These are phyloP conservation scores for Penicillium fimorum DNA, from an alignment of 495 filamentous ascomycete genomes.

Conservation along the genomic window DNA sequence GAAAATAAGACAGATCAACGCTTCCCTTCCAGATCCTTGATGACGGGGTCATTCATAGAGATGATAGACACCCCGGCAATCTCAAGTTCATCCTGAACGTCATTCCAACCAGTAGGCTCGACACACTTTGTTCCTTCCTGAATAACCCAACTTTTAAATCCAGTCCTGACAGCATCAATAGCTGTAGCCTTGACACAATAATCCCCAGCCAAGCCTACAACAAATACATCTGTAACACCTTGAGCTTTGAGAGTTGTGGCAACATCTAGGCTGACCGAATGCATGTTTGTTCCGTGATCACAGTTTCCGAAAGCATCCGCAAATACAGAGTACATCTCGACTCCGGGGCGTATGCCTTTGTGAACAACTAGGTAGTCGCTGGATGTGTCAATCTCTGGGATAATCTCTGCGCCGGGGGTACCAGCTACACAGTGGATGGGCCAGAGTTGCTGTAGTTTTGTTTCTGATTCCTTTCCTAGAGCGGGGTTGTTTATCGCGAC, in stretches of 20 bases:
- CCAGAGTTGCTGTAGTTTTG: conserved; percentile 73
- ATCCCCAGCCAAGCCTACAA: conserved; percentile 83
- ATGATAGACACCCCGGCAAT: conserved; percentile 54
- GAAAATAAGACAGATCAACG: background rate
- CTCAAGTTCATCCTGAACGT: conserved; percentile 54
- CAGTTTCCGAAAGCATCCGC: conserved; percentile 66
- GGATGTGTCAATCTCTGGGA: conserved; percentile 65
- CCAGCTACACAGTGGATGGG: conserved; percentile 82
- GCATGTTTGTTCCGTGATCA: conserved; percentile 33
- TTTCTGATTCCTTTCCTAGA: conserved; percentile 56
- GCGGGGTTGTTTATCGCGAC: conserved; percentile 66
- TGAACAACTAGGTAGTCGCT: conserved; percentile 64
- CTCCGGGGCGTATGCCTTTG: conserved; percentile 69
- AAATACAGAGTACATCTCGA: conserved; percentile 95
- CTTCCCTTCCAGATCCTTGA: conserved; percentile 39
- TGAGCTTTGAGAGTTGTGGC: conserved; percentile 51
- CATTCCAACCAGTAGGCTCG: conserved; percentile 56
- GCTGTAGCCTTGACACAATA: conserved; percentile 86
- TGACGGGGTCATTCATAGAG: conserved; percentile 43
- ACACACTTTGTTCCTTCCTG: conserved; percentile 77
- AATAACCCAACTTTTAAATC: conserved; percentile 74
- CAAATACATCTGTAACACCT: conserved; percentile 72
- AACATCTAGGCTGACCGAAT: conserved; percentile 60
- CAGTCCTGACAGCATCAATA: conserved; percentile 69
- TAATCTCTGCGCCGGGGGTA: conserved; percentile 69